Evolutionary conservation across 345 rosid genomes (phyloP), one percentile per base, ranked within the genome.

Genomic region (Mallotus nudiflorus): DNA sequence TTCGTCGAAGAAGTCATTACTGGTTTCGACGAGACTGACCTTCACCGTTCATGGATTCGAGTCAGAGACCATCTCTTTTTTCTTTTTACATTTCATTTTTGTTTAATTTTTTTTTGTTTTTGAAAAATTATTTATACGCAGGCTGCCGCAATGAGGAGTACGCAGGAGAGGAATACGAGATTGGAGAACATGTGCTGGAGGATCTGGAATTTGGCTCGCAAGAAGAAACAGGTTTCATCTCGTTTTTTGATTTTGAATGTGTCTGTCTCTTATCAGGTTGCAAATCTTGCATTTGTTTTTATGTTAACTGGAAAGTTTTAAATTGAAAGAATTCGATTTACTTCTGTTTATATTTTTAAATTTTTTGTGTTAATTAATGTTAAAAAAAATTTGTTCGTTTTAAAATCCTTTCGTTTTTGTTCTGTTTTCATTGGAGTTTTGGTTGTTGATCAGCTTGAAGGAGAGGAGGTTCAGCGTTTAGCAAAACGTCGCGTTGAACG

Each of bases 161-260:
- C 97, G 6, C 93, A 90, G 73, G 98, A 94, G 86, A 91, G 98
- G 80, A 91, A 94, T 44, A 94, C 96, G 0, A 79, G 98, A 64
- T 73, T 91, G 91, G 98, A 94, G 89, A 94, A 94, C 46, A 94
- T 91, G 98, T 91, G 97, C 33, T 94, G 97, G 97, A 84, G 98
- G 91, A 94, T 91, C 72, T 94, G 96, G 98, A 91, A 94, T 84
- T 83, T 93, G 76, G 98, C 97, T 82, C 96, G 98, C 69, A 94
- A 90, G 75, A 94, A 94, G 89, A 94, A 94, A 80, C 97, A 91
- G 96, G 98, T 94, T 53, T 42, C 0, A n/a, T n/a, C n/a, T 18
- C 52, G 65, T 3, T 13, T 9, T 33, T 1, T 14, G 8, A 45
- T 0, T 16, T 27, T 63, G 37, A 33, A 2, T 6, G 37, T n/a